Conservation (phyloP, 441 rosid genomes). For the Capsella rubella region DNA sequence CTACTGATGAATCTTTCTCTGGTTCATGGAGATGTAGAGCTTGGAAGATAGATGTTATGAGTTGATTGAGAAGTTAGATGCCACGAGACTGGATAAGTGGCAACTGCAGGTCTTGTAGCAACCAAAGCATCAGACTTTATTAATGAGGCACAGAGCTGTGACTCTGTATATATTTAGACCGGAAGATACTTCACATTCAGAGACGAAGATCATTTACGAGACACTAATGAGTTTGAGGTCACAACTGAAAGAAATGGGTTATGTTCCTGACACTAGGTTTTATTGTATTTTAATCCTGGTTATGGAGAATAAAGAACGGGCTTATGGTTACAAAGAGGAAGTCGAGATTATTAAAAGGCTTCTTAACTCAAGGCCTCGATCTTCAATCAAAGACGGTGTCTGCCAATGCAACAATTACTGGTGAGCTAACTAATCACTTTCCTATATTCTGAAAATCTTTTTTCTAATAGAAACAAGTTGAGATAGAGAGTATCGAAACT, state of each 20-base stretch:
- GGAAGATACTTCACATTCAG: constrained; percentile 74
- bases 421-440: background rate
- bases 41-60: constrained; percentile 56
- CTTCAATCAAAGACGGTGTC: background rate
- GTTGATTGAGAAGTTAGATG: constrained; percentile 2
- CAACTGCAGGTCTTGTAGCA: constrained; percentile 69
- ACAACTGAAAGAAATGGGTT: constrained; percentile 77
- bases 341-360: background rate
- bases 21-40: constrained; percentile 68
- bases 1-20: constrained; percentile 45
- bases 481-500: background rate
- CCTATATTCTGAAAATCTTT: background rate
- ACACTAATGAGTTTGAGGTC: constrained; percentile 59
- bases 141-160: constrained; percentile 51
- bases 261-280: constrained; percentile 28
- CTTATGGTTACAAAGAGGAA: background rate
- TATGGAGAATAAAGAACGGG: background rate
- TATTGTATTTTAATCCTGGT: background rate
- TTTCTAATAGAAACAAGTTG: background rate
- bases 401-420: background rate
- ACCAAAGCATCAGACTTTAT: constrained; percentile 50
- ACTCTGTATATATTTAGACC: constrained; percentile 63
- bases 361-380: background rate
- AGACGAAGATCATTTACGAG: constrained; percentile 56
- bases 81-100: constrained; percentile 51